Evolutionary conservation across 768 basidiomycete species (phyloP).

Genomic region (Mycena capillaripes): DNA sequence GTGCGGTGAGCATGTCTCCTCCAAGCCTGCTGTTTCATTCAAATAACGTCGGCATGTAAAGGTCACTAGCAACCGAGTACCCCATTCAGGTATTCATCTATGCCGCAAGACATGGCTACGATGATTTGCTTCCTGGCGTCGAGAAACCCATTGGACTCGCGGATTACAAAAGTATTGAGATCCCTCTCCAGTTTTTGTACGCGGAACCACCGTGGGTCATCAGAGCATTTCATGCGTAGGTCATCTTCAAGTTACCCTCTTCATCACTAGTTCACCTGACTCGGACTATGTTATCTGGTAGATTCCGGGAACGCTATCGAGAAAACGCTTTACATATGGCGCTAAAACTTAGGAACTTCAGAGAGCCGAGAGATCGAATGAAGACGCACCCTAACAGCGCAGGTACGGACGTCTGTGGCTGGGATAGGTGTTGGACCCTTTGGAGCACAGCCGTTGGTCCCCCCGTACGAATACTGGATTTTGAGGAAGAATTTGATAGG

Average conservation of each 20-base stretch:
- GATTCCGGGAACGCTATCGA: conserved; percentile 26
- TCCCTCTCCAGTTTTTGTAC: conserved; percentile 22
- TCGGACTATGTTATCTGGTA: conserved; percentile 24
- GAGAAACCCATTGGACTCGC: conserved; percentile 25
- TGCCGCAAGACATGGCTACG: conserved; percentile 24
- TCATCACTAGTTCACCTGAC: conserved; percentile 17
- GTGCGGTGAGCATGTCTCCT: conserved; percentile 23
- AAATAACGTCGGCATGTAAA: conserved; percentile 19
- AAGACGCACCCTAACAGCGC: conserved; percentile 7
- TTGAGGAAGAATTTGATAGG: conserved; percentile 25
- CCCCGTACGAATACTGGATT: conserved; percentile 22
- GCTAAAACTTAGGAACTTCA: conserved; percentile 17
- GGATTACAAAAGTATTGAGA: conserved; percentile 22
- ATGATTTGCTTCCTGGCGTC: conserved; percentile 26
- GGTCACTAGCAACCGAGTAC: conserved; percentile 24
- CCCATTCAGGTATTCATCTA: conserved; percentile 24
- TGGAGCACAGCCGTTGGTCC: conserved; percentile 18
- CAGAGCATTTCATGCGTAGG: conserved; percentile 20
- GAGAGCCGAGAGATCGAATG: conserved; percentile 26
- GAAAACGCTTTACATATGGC: conserved; percentile 21
- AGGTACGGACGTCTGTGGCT: conserved; percentile 23
- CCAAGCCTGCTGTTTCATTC: conserved; percentile 18
- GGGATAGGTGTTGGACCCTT: conserved; percentile 21
- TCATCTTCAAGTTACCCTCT: conserved; percentile 12
- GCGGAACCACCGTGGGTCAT: conserved; percentile 29